A percentile compares a stretch with the other conserved stretches of the same genome.
Evolutionary conservation across 2,329 filamentous ascomycete genomes (phyloP).

Genomic region (Thielaviopsis cerberus): DNA sequence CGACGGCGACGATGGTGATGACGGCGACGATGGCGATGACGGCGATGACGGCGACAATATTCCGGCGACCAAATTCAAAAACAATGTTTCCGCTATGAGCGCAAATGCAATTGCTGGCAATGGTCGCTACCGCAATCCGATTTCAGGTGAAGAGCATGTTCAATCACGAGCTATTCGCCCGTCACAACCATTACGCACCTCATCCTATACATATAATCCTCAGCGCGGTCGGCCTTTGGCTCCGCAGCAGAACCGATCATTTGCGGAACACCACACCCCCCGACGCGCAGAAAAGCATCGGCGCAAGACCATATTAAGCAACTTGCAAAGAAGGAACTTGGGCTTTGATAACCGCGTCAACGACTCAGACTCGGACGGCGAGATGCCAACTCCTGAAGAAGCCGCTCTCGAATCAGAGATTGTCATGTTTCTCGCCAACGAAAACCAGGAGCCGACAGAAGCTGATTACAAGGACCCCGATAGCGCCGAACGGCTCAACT

Average conservation of each 20-base stretch:
- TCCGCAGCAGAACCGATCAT: background rate
- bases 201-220: conserved; percentile 66
- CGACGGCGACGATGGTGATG: background rate
- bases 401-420: conserved; percentile 83
- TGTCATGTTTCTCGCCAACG: conserved; percentile 79
- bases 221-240: conserved; percentile 5
- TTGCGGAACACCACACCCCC: background rate
- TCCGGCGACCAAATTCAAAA: background rate
- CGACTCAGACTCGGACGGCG: conserved; percentile 77
- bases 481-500: conserved; percentile 81
- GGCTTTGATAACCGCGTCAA: conserved; percentile 50
- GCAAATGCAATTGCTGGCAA: background rate
- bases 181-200: conserved; percentile 44
- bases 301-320: background rate
- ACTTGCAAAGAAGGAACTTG: conserved; percentile 43
- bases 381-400: conserved; percentile 76
- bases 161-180: background rate
- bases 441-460: conserved; percentile 69
- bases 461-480: conserved; percentile 79
- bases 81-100: background rate
- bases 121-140: background rate
- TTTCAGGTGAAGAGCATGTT: background rate
- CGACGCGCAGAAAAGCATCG: background rate
- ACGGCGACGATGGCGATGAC: background rate
- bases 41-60: background rate